A percentile compares a stretch with the other conserved stretches of the same genome.
phyloP scores from a whole-genome alignment of 2,329 filamentous ascomycete species.

The Capronia coronata region DNA sequence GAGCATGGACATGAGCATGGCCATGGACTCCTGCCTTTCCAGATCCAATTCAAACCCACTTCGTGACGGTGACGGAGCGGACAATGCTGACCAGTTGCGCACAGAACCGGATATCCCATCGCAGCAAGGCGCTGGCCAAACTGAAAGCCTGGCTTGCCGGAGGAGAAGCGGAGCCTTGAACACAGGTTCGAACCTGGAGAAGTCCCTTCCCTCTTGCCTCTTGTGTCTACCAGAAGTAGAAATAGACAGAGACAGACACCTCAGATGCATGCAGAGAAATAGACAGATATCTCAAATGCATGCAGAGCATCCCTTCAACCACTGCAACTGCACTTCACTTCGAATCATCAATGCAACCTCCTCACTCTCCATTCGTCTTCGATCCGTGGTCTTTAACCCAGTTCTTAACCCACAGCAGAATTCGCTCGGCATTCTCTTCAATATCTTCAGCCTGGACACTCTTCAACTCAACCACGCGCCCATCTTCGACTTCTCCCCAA shows the following conservation, averaged over 20 bases:
- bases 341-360: background rate
- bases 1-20: too few species aligned
- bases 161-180: constrained; percentile 28
- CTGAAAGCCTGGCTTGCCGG: constrained; percentile 71
- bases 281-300: background rate
- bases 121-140: constrained; percentile 78
- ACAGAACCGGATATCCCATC: constrained; percentile 83
- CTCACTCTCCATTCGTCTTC: constrained; percentile 23
- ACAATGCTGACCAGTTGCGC: background rate
- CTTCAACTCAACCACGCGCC: constrained; percentile 75
- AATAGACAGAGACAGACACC: background rate
- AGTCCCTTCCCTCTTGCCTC: too few species aligned
- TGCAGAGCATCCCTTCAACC: too few species aligned
- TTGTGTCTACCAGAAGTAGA: too few species aligned
- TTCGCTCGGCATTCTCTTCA: constrained; percentile 77
- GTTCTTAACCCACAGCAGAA: constrained; percentile 71
- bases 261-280: background rate
- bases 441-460: constrained; percentile 80
- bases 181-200: too few species aligned
- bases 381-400: constrained; percentile 59
- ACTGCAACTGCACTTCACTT: background rate
- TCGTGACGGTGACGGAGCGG: too few species aligned
- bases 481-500: constrained; percentile 57
- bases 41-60: too few species aligned
- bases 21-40: too few species aligned